Evolutionary conservation across 2,329 filamentous ascomycete species (phyloP).

Genomic region (Aspergillus sp.): DNA sequence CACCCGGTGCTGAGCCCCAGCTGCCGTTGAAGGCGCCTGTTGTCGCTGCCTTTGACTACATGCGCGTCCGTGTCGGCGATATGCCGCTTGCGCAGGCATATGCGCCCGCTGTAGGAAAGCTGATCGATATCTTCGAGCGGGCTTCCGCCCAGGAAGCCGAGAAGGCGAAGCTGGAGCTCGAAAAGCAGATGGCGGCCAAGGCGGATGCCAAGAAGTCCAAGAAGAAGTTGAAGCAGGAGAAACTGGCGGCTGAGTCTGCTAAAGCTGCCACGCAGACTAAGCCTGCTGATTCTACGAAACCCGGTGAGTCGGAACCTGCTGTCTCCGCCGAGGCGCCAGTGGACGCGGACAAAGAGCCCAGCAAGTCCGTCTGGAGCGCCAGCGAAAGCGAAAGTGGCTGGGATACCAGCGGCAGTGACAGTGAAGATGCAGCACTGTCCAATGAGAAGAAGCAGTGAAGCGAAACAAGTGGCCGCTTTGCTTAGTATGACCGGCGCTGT

Average conservation of each 20-base stretch:
- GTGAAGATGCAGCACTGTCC: too few relatives aligned
- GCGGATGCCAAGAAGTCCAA: slow-evolving; percentile 19
- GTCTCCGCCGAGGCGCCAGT: too few relatives aligned
- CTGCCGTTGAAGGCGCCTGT: slow-evolving; percentile 34
- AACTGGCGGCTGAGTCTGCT: not conserved
- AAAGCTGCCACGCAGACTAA: not conserved
- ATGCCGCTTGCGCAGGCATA: slow-evolving; percentile 57
- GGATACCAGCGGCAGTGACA: slow-evolving; percentile 24
- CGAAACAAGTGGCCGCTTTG: too few relatives aligned
- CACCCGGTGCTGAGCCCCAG: not conserved
- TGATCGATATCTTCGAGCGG: slow-evolving; percentile 46
- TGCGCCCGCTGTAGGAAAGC: slow-evolving; percentile 53
- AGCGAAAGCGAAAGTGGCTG: slow-evolving; percentile 38
- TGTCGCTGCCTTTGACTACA: slow-evolving; percentile 61
- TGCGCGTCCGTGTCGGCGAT: slow-evolving; percentile 60
- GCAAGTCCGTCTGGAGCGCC: slow-evolving; percentile 30
- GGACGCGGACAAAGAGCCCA: not conserved
- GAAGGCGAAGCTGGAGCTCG: slow-evolving; percentile 18
- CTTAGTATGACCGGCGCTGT: too few relatives aligned
- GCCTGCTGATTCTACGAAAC: not conserved
- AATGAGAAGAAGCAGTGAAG: not conserved
- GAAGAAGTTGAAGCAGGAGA: slow-evolving; percentile 18
- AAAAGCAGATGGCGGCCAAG: slow-evolving; percentile 22
- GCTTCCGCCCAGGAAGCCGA: slow-evolving; percentile 25
- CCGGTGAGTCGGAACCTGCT: slow-evolving; percentile 1